Conservation (phyloP, 257 asterid species). For the Solanum infundibuliforme region DNA sequence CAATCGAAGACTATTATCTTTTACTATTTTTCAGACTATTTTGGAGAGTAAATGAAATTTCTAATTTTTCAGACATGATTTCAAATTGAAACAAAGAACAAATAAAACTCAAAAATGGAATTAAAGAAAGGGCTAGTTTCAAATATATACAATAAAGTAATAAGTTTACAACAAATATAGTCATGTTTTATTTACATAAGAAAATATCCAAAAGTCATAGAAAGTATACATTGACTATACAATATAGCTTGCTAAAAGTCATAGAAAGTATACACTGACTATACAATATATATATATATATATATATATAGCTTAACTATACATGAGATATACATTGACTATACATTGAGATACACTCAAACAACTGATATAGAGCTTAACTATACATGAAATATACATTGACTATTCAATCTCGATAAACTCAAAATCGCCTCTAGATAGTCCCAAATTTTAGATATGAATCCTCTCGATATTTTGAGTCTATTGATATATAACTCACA, state of each 20-base stretch:
- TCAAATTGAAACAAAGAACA: not conserved
- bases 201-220: not conserved
- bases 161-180: not conserved
- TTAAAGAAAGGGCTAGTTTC: not conserved
- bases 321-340: not conserved
- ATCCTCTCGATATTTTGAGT: not conserved
- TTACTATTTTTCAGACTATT: not conserved
- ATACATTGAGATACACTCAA: not conserved
- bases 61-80: not conserved
- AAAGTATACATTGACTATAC: too few species aligned
- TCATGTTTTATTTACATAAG: not conserved
- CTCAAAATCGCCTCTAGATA: not conserved
- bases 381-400: too few species aligned
- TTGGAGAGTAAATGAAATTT: not conserved
- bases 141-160: too few species aligned
- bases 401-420: not conserved
- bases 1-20: not conserved
- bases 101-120: not conserved
- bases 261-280: not conserved
- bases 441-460: not conserved
- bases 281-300: not conserved
- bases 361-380: too few species aligned
- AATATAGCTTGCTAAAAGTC: not conserved
- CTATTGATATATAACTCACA: not conserved
- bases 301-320: too few species aligned